A percentile compares a stretch with the other conserved stretches of the same genome.
These are phyloP conservation scores for Brassica carinata DNA, from an alignment of 345 rosid species.

Conservation along the genomic window DNA sequence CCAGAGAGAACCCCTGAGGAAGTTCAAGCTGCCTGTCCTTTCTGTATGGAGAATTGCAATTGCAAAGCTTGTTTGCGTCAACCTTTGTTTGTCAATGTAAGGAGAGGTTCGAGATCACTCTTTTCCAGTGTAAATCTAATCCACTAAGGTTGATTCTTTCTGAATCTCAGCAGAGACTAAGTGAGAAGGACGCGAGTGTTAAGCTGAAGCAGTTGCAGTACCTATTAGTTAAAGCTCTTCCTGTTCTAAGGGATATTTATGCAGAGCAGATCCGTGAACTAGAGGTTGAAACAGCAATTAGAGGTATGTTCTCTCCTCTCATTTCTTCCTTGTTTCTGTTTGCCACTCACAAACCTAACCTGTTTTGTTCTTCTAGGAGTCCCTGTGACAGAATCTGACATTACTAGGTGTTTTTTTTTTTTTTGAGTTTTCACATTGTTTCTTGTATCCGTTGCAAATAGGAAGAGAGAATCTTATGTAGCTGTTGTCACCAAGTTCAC, in stretches of 20 bases:
- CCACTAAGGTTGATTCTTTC: background rate
- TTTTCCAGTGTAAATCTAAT: too few species aligned
- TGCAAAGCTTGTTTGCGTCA: constrained; percentile 38
- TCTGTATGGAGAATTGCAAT: constrained; percentile 32
- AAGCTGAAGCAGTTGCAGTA: constrained; percentile 43
- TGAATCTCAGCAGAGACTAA: constrained; percentile 3
- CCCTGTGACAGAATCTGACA: constrained; percentile 24
- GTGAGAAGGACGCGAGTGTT: constrained; percentile 8
- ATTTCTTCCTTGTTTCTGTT: background rate
- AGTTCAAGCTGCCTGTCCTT: constrained; percentile 28
- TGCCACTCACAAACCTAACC: background rate
- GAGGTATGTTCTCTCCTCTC: constrained; percentile 21
- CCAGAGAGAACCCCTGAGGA: constrained; percentile 21
- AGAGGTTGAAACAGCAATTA: constrained; percentile 34
- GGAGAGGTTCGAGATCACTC: background rate
- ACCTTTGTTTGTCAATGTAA: constrained; percentile 40
- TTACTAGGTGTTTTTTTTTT: constrained; percentile 7
- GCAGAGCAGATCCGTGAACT: constrained; percentile 39
- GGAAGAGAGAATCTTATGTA: background rate
- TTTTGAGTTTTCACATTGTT: background rate
- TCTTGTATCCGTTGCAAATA: background rate
- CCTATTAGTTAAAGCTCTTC: constrained; percentile 38
- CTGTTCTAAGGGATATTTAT: constrained; percentile 34
- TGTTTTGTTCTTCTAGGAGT: constrained; percentile 21
- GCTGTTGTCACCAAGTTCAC: background rate